Base-by-base conservation (phyloP, 305 asterid genomes). In the Solanum hybrid region DNA sequence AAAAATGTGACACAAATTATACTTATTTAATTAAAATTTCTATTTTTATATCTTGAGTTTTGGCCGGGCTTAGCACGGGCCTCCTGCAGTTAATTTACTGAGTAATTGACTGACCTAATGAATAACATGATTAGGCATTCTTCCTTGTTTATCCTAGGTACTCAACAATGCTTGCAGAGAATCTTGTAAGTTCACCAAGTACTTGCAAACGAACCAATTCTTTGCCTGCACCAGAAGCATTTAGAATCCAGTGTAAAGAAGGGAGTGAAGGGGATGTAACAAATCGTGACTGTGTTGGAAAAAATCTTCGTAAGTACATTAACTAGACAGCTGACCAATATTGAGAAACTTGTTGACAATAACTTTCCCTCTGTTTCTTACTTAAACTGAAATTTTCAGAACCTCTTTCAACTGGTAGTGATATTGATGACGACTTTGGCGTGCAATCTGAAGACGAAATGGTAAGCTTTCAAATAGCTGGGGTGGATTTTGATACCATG, bases 111-210 rank as follows among this genome's bases (percentile, higher is more conserved):
- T 34, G 51, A 61, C 77, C 77, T 22, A 61, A 86, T 85, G 51
- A 69, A 40, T 69, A 16, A 67, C 83, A 34, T n/a, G 82, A 86
- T 85, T 57, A 18, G 86, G 61, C 64, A 6, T 39, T 46, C 20
- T 40, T 61, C 16, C 33, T 89, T 88, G 69, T 82, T 89, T 89
- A 84, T 90, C 79, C 64, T 90, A 98, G 99, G 97, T 98, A 98
- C 92, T 97, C 99, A 29, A 95, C 99, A 69, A 98, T 98, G 99
- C 95, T 98, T 90, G 99, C 99, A 67, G 99, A 98, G 93, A 98
- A 98, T 94, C 99, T 98, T 89, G 97, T 96, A 88, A 93, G 91
- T 89, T 89, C 98, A 87, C 93, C 95, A 35, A 92, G 92, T 92
- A 94, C 85, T 85, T 76, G 92, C 93, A 93, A 93, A 92, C 76